Evolutionary conservation across 805 yeast genomes (phyloP).

Genomic region (Myxozyma monticola): DNA sequence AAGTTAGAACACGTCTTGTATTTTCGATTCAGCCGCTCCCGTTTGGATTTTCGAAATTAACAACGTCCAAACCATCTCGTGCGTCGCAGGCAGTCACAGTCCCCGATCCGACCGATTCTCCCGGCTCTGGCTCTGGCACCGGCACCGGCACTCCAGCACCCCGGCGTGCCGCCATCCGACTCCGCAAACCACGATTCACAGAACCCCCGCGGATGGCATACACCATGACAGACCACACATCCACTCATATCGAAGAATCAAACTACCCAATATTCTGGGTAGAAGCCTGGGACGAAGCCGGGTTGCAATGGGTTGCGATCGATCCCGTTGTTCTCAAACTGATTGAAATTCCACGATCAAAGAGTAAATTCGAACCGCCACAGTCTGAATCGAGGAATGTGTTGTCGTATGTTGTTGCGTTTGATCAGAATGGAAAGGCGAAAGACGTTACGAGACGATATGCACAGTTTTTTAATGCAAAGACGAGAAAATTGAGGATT

Average conservation of each 20-base stretch:
- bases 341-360: conserved; percentile 62
- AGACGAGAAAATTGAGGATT: conserved; percentile 71
- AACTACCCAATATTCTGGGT: conserved; percentile 82
- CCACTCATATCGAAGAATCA: conserved; percentile 19
- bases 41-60: conserved; percentile 47
- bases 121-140: conserved; percentile 1
- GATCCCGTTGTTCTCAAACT: conserved; percentile 71
- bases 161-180: conserved; percentile 16
- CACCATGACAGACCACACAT: conserved; percentile 21
- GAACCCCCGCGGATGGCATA: conserved; percentile 17
- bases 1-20: conserved; percentile 70
- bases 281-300: conserved; percentile 83
- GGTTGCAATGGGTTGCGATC: conserved; percentile 76
- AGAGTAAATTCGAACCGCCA: conserved; percentile 73
- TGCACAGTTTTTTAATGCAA: conserved; percentile 66
- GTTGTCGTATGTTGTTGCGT: conserved; percentile 75
- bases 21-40: conserved; percentile 92
- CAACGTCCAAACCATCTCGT: conserved; percentile 1
- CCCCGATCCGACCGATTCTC: background rate
- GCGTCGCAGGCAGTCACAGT: conserved; percentile 6
- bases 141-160: conserved; percentile 1
- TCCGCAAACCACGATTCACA: conserved; percentile 26
- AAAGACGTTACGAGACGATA: conserved; percentile 87
- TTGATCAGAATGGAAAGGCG: conserved; percentile 61
- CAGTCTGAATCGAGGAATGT: conserved; percentile 55